Evolutionary conservation across 2,329 filamentous ascomycete genomes (phyloP).

Genomic region (Trichophyton rubrum): DNA sequence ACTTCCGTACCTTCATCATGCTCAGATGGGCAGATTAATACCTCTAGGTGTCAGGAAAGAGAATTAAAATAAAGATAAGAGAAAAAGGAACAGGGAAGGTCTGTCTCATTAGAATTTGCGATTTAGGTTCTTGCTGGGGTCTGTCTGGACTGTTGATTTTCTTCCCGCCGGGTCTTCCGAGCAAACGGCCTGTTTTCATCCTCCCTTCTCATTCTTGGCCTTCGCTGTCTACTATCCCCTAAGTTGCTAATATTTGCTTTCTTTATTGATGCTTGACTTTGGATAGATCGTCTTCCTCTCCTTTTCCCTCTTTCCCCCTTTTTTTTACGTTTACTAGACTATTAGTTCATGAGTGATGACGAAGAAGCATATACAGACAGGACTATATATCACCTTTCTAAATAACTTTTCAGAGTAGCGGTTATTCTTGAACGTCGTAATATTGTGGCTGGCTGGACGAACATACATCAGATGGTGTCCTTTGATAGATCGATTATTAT

Average conservation of each 20-base stretch:
- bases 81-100: neutral
- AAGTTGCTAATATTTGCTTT: neutral
- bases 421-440: neutral
- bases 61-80: neutral
- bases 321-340: neutral
- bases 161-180: neutral
- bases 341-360: constrained; percentile 1
- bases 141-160: neutral
- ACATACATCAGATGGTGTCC: neutral
- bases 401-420: neutral
- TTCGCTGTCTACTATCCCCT: neutral
- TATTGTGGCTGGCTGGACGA: neutral
- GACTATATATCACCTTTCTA: neutral
- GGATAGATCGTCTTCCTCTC: neutral
- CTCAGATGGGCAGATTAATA: neutral
- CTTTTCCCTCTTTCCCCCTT: neutral
- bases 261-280: neutral
- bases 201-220: constrained; percentile 2
- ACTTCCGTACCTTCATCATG: constrained; percentile 10
- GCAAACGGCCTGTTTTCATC: too few species aligned
- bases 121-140: neutral
- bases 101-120: neutral
- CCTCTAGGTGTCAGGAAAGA: neutral
- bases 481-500: neutral
- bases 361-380: neutral